A percentile compares a stretch with the other conserved stretches of the same genome.
Conservation (phyloP, 75 land plant species). For the Picea sitchensis region DNA sequence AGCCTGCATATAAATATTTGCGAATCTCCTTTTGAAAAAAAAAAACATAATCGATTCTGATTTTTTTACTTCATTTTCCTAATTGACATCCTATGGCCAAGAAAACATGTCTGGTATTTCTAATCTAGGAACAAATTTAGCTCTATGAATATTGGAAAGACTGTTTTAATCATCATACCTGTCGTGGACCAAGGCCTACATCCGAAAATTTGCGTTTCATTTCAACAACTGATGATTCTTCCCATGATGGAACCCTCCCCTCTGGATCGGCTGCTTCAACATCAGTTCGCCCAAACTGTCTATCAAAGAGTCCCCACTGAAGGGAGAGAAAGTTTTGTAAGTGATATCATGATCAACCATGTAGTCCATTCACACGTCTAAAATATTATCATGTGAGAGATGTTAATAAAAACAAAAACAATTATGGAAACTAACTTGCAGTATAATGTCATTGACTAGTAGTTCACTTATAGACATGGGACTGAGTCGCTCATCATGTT, state of each 20-base stretch:
- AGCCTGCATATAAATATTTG: neutral
- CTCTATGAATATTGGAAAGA: neutral
- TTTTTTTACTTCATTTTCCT: neutral
- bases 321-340: neutral
- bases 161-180: conserved; percentile 42
- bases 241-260: conserved; percentile 92
- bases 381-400: neutral
- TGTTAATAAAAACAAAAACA: neutral
- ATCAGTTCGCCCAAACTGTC: conserved; percentile 76
- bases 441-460: neutral
- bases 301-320: conserved; percentile 97
- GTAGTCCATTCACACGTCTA: neutral
- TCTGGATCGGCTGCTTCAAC: conserved; percentile 84
- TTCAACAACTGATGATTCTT: conserved; percentile 72
- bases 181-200: conserved; percentile 87
- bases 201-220: conserved; percentile 80
- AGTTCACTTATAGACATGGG: neutral
- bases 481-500: neutral
- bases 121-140: neutral
- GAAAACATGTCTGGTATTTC: neutral
- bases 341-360: neutral
- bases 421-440: neutral
- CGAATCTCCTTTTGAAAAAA: neutral
- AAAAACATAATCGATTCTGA: neutral
- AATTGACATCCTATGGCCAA: neutral